phyloP scores from a whole-genome alignment of 306 rosid species.

The Quercus bicolor region DNA sequence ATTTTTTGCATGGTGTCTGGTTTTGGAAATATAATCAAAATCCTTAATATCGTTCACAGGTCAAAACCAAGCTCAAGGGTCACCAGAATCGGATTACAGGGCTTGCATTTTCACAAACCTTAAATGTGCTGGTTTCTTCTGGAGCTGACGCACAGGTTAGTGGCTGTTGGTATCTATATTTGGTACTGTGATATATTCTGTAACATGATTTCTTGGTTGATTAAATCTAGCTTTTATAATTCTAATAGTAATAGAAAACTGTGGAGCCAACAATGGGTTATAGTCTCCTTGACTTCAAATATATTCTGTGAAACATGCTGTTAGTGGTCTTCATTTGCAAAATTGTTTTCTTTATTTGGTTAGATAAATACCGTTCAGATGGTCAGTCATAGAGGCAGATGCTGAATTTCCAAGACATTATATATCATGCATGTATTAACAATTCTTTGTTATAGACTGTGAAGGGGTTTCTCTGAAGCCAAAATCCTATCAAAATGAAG shows the following conservation, averaged over 20 bases:
- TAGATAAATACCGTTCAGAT: too few species aligned
- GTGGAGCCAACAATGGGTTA: background rate
- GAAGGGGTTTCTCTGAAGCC: too few species aligned
- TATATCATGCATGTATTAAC: too few species aligned
- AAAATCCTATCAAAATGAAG: too few species aligned
- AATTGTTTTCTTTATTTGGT: too few species aligned
- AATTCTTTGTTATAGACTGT: too few species aligned
- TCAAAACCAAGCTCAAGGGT: conserved; percentile 40
- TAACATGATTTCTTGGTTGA: background rate
- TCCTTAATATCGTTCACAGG: conserved; percentile 22
- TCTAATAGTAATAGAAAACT: background rate
- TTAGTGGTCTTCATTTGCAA: too few species aligned
- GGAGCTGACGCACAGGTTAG: conserved; percentile 47
- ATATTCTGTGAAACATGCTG: too few species aligned
- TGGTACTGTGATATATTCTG: background rate
- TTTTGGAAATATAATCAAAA: background rate
- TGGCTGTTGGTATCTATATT: background rate
- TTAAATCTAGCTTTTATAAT: background rate
- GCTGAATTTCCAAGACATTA: too few species aligned
- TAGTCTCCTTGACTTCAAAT: background rate
- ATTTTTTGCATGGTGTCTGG: background rate
- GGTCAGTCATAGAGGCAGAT: too few species aligned
- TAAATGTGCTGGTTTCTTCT: conserved; percentile 37
- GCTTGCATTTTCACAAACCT: conserved; percentile 39
- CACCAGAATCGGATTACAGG: conserved; percentile 50